Percentiles rank a stretch among this genome's conserved stretches.
Conservation (phyloP, 257 asterid species). For the Ophiorrhiza pumila region DNA sequence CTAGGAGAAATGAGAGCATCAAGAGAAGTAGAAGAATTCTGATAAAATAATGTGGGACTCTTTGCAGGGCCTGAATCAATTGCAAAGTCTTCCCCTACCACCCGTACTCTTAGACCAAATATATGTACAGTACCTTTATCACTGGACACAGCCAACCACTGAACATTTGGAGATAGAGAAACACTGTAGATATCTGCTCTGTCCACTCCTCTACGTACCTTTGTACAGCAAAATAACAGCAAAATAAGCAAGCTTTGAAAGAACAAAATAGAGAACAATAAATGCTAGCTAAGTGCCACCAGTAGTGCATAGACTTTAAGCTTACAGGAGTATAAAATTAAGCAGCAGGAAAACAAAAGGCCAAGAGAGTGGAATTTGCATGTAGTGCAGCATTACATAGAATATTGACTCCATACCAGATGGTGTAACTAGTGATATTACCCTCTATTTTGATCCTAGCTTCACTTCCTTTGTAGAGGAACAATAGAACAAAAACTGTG, state of each 20-base stretch:
- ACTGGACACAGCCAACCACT: slow-evolving; percentile 91
- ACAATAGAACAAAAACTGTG: neutral
- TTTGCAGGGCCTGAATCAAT: slow-evolving; percentile 41
- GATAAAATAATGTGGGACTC: slow-evolving; percentile 42
- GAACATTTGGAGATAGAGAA: slow-evolving; percentile 81
- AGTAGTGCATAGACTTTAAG: neutral
- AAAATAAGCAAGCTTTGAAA: slow-evolving; percentile 19
- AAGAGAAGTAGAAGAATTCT: slow-evolving; percentile 59
- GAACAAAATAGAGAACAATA: neutral
- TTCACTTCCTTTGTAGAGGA: neutral
- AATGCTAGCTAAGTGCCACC: neutral
- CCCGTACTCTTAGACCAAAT: slow-evolving; percentile 82
- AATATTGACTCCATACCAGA: neutral
- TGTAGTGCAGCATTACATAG: neutral
- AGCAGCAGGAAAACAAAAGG: neutral
- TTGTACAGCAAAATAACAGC: slow-evolving; percentile 24
- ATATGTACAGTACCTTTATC: slow-evolving; percentile 95
- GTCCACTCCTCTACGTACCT: slow-evolving; percentile 97
- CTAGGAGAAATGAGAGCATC: slow-evolving; percentile 71
- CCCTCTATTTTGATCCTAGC: neutral
- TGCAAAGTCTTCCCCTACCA: slow-evolving; percentile 59
- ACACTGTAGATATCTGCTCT: slow-evolving; percentile 78
- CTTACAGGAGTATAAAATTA: too few species aligned
- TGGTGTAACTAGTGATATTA: neutral
- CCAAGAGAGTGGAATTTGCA: neutral